Base-by-base conservation (phyloP, 768 basidiomycete species). In the Gymnopilus junonius region DNA sequence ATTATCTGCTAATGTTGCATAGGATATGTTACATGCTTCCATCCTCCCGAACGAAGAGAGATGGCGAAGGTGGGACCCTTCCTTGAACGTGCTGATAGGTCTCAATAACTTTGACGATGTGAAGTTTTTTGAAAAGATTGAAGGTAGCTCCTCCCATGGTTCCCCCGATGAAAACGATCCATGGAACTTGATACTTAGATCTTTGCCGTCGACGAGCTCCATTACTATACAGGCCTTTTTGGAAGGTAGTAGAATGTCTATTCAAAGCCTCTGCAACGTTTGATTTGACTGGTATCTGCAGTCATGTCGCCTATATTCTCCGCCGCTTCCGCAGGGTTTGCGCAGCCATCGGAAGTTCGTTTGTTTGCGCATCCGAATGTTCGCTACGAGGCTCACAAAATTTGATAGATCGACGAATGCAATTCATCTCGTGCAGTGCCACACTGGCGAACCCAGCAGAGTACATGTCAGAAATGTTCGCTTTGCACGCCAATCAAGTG, bases 11-110 rank as follows among this genome's bases (percentile, higher is more conserved):
- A 25, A 59, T 61, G n/a, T n/a, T 21, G 51, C 21, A 45, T 62
- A 93, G 92, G 94, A 95, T 67, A 95, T 87, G 80, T 79, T 97
- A 7, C 94, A 96, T 70, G 87, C 89, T 21, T 90, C 92, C 0
- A 90, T 97, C 59, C 77, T 96, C 1, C 94, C 94, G 0, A 85
- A 91, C 43, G 94, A 97, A 74, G 91, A 95, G 37, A 69, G 80
- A 4, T 97, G 94, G 95, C 82, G 94, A 77, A 82, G 84, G 88
- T 89, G 51, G 57, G 69, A 15, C 40, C 51, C n/a, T 14, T n/a
- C 12, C 15, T 15, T 48, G 34, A 15, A 58, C 14, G 56, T 39
- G 20, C 50, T 8, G 14, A 45, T 58, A 8, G 8, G 35, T 23
- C 31, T 48, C 50, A 40, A 8, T 46, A 57, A 20, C 67, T 15